A percentile compares a stretch with the other conserved stretches of the same genome.
Evolutionary conservation across 768 basidiomycete species (phyloP).

Genomic region (Lentinula edodes): DNA sequence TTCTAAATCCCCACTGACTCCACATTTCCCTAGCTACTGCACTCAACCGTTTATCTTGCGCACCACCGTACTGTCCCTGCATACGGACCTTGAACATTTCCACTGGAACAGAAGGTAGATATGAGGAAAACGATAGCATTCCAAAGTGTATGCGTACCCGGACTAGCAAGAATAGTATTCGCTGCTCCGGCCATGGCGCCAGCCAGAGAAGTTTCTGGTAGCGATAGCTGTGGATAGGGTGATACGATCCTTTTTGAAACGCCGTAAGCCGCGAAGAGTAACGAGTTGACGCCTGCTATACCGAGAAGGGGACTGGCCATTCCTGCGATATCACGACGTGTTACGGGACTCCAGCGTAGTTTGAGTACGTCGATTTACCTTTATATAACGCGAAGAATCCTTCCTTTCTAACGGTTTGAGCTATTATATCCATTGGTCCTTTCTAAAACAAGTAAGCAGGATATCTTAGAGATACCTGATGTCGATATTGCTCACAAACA

Average conservation of each 20-base stretch:
- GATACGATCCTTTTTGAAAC: conserved; percentile 76
- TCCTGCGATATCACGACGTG: conserved; percentile 37
- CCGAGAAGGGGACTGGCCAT: conserved; percentile 91
- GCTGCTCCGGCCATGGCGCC: conserved; percentile 91
- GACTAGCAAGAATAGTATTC: conserved; percentile 88
- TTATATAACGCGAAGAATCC: conserved; percentile 94
- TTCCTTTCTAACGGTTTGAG: conserved; percentile 79
- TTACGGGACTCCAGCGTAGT: background rate
- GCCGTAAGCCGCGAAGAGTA: conserved; percentile 91
- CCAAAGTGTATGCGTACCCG: conserved; percentile 41
- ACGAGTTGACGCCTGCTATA: conserved; percentile 92
- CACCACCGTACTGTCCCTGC: conserved; percentile 90
- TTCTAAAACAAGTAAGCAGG: conserved; percentile 40
- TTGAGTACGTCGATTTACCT: conserved; percentile 39
- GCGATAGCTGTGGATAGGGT: conserved; percentile 79
- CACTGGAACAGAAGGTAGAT: conserved; percentile 34
- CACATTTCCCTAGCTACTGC: conserved; percentile 79
- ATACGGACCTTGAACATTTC: conserved; percentile 99
- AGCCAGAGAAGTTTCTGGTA: conserved; percentile 76
- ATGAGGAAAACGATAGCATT: background rate
- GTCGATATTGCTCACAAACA: conserved; percentile 64
- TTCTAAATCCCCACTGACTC: conserved; percentile 75
- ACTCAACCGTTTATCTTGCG: conserved; percentile 72
- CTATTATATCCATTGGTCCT: conserved; percentile 89
- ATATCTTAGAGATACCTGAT: background rate